A percentile compares a stretch with the other conserved stretches of the same genome.
Evolutionary conservation across 106 monocot species (phyloP).

Genomic region (Gastrodia elata): DNA sequence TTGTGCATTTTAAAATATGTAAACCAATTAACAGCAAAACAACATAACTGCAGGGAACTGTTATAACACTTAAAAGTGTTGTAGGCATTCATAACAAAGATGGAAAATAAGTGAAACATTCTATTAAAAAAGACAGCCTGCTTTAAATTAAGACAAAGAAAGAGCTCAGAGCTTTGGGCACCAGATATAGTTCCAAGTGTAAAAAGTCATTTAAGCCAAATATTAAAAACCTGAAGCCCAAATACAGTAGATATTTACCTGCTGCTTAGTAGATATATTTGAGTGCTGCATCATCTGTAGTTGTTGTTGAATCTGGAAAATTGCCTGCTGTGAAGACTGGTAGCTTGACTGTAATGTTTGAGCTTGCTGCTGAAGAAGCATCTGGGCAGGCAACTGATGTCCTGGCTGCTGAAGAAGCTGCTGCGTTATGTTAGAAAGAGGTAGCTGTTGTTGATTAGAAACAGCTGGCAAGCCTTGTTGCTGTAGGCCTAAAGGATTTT

Average conservation of each 20-base stretch:
- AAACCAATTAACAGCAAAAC: neutral
- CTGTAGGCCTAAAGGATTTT: constrained; percentile 28
- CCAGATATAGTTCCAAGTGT: neutral
- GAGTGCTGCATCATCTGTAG: constrained; percentile 77
- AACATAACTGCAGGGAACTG: neutral
- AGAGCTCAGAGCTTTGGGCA: neutral
- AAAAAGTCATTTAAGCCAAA: neutral
- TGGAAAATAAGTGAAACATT: neutral
- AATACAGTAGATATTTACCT: constrained; percentile 31
- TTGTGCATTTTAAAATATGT: constrained; percentile 9
- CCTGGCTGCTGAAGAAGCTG: constrained; percentile 58
- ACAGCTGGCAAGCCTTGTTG: constrained; percentile 22
- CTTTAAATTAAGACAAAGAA: neutral
- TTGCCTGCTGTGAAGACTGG: constrained; percentile 81
- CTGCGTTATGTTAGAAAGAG: constrained; percentile 28
- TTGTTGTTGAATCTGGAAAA: constrained; percentile 79
- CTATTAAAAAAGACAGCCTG: neutral
- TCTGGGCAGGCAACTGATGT: constrained; percentile 58
- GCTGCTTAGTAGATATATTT: constrained; percentile 42
- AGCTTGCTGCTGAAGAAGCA: constrained; percentile 72
- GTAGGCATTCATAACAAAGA: neutral
- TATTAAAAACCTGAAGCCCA: neutral
- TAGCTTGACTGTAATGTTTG: constrained; percentile 74
- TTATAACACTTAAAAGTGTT: neutral
- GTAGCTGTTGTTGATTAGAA: constrained; percentile 51